Evolutionary conservation across 257 asterid species (phyloP).

Genomic region (Gynochthodes officinalis): DNA sequence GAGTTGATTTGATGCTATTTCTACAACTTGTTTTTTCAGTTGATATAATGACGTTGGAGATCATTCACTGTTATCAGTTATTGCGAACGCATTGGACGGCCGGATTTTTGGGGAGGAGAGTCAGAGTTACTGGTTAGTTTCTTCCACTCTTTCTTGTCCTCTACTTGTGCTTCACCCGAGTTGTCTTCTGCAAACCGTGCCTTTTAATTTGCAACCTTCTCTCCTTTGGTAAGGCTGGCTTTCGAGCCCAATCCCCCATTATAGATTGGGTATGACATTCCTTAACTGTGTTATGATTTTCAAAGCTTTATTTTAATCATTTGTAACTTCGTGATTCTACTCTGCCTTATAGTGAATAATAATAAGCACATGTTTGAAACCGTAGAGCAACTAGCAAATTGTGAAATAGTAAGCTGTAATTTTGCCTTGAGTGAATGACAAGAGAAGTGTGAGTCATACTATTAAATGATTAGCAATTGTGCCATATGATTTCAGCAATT

Average conservation of each 20-base stretch:
- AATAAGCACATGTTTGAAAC: background rate
- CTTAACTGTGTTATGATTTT: background rate
- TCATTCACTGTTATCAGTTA: constrained; percentile 52
- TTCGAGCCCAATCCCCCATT: background rate
- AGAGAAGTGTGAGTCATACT: background rate
- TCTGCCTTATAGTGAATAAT: background rate
- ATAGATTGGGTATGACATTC: background rate
- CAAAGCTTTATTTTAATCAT: background rate
- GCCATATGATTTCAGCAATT: background rate
- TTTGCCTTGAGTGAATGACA: background rate
- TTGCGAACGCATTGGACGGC: constrained; percentile 83
- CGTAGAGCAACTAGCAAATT: background rate
- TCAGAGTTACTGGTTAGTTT: constrained; percentile 87
- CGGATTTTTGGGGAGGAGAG: constrained; percentile 99
- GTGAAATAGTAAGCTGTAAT: background rate
- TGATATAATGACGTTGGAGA: constrained; percentile 8
- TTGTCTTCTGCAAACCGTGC: background rate
- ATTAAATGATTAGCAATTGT: background rate
- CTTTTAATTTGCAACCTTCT: background rate
- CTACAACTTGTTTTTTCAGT: background rate
- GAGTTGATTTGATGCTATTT: constrained; percentile 21
- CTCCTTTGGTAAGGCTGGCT: background rate
- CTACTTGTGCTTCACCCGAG: background rate
- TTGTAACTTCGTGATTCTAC: background rate
- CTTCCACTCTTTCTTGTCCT: constrained; percentile 10